Percentiles rank a stretch among this genome's conserved stretches.
phyloP scores from a whole-genome alignment of 805 yeast genomes.

The Cyberlindnera subsufficiens region DNA sequence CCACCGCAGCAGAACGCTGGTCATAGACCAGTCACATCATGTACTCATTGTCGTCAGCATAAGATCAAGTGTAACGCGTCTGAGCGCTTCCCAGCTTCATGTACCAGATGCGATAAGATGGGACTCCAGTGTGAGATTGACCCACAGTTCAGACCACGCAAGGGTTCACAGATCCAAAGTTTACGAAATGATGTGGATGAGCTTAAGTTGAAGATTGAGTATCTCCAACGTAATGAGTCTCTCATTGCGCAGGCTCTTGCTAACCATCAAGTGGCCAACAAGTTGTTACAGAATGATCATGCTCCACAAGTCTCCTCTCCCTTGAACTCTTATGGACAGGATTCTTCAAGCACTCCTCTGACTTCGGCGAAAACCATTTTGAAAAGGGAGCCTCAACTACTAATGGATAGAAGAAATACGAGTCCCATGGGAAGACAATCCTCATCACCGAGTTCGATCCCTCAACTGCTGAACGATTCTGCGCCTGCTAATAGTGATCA shows the following conservation, averaged over 20 bases:
- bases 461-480: slow-evolving; percentile 36
- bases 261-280: slow-evolving; percentile 9
- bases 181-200: slow-evolving; percentile 83
- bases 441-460: slow-evolving; percentile 22
- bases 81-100: slow-evolving; percentile 73
- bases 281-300: slow-evolving; percentile 8
- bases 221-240: slow-evolving; percentile 58
- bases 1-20: slow-evolving; percentile 34
- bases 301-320: slow-evolving; percentile 19
- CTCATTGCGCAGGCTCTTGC: slow-evolving; percentile 59
- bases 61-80: slow-evolving; percentile 91
- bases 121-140: slow-evolving; percentile 80
- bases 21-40: slow-evolving; percentile 86
- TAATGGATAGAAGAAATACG: slow-evolving; percentile 28
- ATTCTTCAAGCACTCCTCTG: slow-evolving; percentile 13
- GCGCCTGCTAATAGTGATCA: slow-evolving; percentile 32
- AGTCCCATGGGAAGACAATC: slow-evolving; percentile 20
- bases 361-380: slow-evolving; percentile 37
- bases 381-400: slow-evolving; percentile 38
- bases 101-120: slow-evolving; percentile 79
- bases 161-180: slow-evolving; percentile 84
- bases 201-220: slow-evolving; percentile 64
- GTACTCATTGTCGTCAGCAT: slow-evolving; percentile 92
- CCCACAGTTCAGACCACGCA: slow-evolving; percentile 86
- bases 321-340: slow-evolving; percentile 5